Evolutionary conservation across 768 basidiomycete species (phyloP).

Genomic region (Aureoboletus auriporus): DNA sequence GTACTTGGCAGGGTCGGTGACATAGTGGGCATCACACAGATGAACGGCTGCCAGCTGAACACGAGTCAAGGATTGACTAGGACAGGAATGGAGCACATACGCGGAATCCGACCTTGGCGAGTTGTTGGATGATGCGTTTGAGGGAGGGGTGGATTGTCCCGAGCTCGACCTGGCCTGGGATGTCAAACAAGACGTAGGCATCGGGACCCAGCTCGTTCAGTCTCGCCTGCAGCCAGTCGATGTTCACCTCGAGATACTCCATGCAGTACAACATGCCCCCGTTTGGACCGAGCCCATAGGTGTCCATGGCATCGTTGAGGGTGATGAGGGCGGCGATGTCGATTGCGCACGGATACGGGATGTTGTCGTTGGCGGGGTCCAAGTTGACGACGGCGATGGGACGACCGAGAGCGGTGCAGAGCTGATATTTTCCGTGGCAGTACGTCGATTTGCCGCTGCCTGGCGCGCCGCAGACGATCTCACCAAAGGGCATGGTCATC

Average conservation of each 20-base stretch:
- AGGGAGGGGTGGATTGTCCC: constrained; percentile 94
- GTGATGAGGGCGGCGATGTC: constrained; percentile 84
- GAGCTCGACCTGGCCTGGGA: constrained; percentile 96
- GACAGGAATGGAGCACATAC: constrained; percentile 49
- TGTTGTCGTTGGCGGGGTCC: constrained; percentile 88
- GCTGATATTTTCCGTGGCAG: constrained; percentile 82
- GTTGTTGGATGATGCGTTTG: constrained; percentile 67
- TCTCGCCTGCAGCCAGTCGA: constrained; percentile 78
- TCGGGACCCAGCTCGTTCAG: constrained; percentile 64
- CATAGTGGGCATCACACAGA: constrained; percentile 94
- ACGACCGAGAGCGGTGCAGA: constrained; percentile 80
- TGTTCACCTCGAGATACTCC: constrained; percentile 94
- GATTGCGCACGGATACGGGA: constrained; percentile 89
- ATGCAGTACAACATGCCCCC: constrained; percentile 96
- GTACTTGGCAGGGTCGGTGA: constrained; percentile 94
- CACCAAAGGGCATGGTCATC: constrained; percentile 74
- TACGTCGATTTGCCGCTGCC: constrained; percentile 89
- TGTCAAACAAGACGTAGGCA: constrained; percentile 89
- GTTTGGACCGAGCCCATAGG: constrained; percentile 86
- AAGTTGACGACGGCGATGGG: constrained; percentile 92
- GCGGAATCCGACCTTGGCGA: constrained; percentile 76
- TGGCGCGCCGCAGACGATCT: constrained; percentile 82
- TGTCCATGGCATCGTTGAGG: constrained; percentile 81
- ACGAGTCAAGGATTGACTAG: background rate
- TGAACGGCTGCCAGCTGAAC: constrained; percentile 87